phyloP scores from a whole-genome alignment of 768 basidiomycete species.

The Tricholoma terreum region DNA sequence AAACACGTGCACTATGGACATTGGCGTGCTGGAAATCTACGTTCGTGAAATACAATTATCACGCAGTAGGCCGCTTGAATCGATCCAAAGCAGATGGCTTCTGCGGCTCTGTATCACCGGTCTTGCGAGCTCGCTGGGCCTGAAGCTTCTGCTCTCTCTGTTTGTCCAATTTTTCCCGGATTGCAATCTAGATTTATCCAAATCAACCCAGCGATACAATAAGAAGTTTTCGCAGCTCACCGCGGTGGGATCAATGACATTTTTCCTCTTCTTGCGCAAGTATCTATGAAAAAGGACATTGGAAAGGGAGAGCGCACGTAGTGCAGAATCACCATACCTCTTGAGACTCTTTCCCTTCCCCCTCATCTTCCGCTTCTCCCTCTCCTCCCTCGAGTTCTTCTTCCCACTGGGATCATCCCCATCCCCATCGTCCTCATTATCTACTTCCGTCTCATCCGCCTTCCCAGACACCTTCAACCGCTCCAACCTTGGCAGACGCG shows the following conservation, averaged over 20 bases:
- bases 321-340: slow-evolving; percentile 37
- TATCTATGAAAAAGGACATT: slow-evolving; percentile 35
- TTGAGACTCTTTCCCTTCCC: slow-evolving; percentile 87
- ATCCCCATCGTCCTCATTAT: slow-evolving; percentile 38
- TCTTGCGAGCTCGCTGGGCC: slow-evolving; percentile 33
- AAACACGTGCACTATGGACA: no score
- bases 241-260: slow-evolving; percentile 83
- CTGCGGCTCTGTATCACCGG: slow-evolving; percentile 20
- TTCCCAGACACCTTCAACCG: slow-evolving; percentile 71
- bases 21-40: no score
- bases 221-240: slow-evolving; percentile 36
- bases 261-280: slow-evolving; percentile 89
- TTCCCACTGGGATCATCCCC: slow-evolving; percentile 32
- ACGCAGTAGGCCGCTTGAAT: slow-evolving; percentile 29
- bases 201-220: background rate
- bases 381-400: slow-evolving; percentile 50
- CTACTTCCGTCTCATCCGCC: slow-evolving; percentile 63
- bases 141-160: slow-evolving; percentile 45
- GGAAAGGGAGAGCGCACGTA: background rate
- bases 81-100: slow-evolving; percentile 41
- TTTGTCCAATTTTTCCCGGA: slow-evolving; percentile 64
- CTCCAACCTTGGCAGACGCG: slow-evolving; percentile 76
- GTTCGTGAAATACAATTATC: background rate
- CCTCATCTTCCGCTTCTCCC: slow-evolving; percentile 82
- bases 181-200: slow-evolving; percentile 44